Evolutionary conservation across 148 eudicot genomes (phyloP), one percentile per base, ranked within the genome.

Genomic region (Vaccinium corymbosum): DNA sequence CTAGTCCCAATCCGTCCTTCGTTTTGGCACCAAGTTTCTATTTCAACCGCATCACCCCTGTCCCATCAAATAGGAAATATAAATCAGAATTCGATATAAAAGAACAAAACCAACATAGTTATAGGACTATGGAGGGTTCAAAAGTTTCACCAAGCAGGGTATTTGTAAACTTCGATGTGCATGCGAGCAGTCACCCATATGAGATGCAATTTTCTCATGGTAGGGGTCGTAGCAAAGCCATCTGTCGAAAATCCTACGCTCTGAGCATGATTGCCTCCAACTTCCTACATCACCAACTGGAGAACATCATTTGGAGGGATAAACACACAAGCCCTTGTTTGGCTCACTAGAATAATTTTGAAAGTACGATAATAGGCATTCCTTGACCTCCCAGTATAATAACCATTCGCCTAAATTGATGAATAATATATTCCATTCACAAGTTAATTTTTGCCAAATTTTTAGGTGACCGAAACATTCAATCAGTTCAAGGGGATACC

Each of bases 171-270:
- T 86, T 97, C 99, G 71, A 97, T 94, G 89, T 97, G 98, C 99
- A 97, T 94, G 42, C 99, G 97, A 55, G 99, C 97, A 86, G 98
- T 94, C 86, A 97, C 98, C 99, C 99, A 97, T 68, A 97, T 97
- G 52, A 97, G 97, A 85, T 94, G 92, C 81, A 93, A 85, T 85
- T 94, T 93, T 88, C 99, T 93, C 99, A 97, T 97, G 75, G 93
- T 92, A 46, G 85, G 93, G 17, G 99, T 97, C 49, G 99, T 97
- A 72, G 99, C 97, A 86, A 97, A 97, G 71, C 99, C 99, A 91
- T 97, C 99, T 1, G 95, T 94, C 68, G 99, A 94, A 88, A 94
- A 97, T 15, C 99, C 99, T 73, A 97, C 91, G 73, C 94, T 92
- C 76, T 97, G 99, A 79, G 97, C 98, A 90, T 97, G 99, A 87